Percentiles rank a stretch among this genome's conserved stretches.
These are phyloP conservation scores for Volutella citrinella DNA, from an alignment of 2,329 filamentous ascomycete genomes.

Conservation along the genomic window DNA sequence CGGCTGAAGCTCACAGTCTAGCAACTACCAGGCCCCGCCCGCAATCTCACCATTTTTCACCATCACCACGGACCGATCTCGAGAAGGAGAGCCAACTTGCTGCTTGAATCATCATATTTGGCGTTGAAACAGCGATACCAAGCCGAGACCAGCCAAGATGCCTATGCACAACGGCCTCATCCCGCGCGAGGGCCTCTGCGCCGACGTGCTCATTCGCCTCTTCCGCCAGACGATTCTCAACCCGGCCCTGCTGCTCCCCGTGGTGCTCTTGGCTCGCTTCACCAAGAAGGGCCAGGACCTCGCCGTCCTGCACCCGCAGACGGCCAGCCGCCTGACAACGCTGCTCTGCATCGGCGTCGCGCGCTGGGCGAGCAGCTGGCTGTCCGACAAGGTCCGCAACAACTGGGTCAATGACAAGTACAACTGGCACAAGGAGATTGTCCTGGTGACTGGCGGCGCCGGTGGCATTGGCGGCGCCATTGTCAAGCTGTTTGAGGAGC, in stretches of 20 bases:
- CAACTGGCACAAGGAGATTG: conserved; percentile 67
- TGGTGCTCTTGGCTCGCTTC: conserved; percentile 61
- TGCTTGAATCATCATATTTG: too few relatives aligned
- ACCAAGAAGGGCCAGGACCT: conserved; percentile 60
- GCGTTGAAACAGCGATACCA: too few relatives aligned
- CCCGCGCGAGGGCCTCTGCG: conserved; percentile 56
- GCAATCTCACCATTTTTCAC: too few relatives aligned
- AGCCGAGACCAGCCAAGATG: conserved; percentile 20
- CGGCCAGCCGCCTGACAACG: conserved; percentile 45
- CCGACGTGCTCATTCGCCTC: conserved; percentile 56
- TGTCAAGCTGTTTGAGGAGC: conserved; percentile 62
- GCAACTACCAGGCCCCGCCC: too few relatives aligned
- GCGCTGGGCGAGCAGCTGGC: conserved; percentile 26
- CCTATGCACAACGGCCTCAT: conserved; percentile 49
- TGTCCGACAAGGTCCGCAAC: conserved; percentile 32
- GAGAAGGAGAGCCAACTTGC: too few relatives aligned
- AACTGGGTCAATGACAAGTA: conserved; percentile 43
- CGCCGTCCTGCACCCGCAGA: conserved; percentile 47
- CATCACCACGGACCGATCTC: too few relatives aligned
- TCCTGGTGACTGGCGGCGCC: conserved; percentile 72
- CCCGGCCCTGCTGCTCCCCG: conserved; percentile 60
- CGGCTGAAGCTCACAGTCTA: too few relatives aligned
- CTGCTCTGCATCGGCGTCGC: conserved; percentile 30
- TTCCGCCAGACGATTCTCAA: conserved; percentile 62
- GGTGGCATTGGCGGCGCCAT: conserved; percentile 69